Evolutionary conservation across 768 basidiomycete species (phyloP).

Genomic region (Boletus tylopilopsis): DNA sequence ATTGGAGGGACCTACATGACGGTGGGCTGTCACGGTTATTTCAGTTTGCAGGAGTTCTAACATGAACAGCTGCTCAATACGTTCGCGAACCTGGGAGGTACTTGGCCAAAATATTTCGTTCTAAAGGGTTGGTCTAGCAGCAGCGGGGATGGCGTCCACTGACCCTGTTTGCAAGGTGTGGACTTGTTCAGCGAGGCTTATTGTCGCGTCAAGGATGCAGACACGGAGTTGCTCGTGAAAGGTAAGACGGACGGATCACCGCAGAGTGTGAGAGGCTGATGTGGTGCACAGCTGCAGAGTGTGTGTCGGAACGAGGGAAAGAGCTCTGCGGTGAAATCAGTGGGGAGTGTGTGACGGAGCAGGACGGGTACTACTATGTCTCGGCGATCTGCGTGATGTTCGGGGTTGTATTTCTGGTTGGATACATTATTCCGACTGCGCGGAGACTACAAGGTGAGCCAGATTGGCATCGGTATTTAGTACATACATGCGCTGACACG

Average conservation of each 20-base stretch:
- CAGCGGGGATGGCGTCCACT: neutral
- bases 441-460: slow-evolving; percentile 83
- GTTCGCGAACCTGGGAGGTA: slow-evolving; percentile 94
- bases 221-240: slow-evolving; percentile 48
- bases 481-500: neutral
- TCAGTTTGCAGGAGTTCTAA: slow-evolving; percentile 6
- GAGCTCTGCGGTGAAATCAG: slow-evolving; percentile 65
- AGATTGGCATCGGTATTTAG: slow-evolving; percentile 4
- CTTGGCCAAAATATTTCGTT: slow-evolving; percentile 96
- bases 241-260: slow-evolving; percentile 36
- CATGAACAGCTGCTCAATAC: slow-evolving; percentile 80
- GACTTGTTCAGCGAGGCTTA: slow-evolving; percentile 84
- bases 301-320: slow-evolving; percentile 91
- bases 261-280: slow-evolving; percentile 4
- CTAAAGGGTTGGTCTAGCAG: slow-evolving; percentile 60
- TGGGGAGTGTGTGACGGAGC: slow-evolving; percentile 78
- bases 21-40: slow-evolving; percentile 42
- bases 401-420: slow-evolving; percentile 69
- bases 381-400: slow-evolving; percentile 73
- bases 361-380: slow-evolving; percentile 90
- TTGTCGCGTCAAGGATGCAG: slow-evolving; percentile 66
- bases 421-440: slow-evolving; percentile 82
- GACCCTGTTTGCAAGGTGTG: slow-evolving; percentile 51
- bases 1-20: slow-evolving; percentile 99
- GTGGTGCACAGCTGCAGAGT: slow-evolving; percentile 62